phyloP scores from a whole-genome alignment of 176 grass and related monocot genomes.

The Bolboschoenus planiculmis region DNA sequence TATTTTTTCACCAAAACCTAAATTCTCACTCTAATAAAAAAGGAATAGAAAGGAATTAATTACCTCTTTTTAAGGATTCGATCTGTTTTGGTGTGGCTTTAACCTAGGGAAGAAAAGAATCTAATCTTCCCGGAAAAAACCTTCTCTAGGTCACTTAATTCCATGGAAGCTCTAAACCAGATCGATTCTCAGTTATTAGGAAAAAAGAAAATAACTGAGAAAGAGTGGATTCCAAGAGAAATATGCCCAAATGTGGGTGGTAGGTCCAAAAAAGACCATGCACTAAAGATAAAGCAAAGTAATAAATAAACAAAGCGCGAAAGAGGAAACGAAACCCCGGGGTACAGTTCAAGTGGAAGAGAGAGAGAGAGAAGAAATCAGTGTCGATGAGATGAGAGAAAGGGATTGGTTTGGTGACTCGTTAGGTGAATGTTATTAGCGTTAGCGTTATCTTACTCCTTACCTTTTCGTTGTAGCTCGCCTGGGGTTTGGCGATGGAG shows the following conservation, averaged over 20 bases:
- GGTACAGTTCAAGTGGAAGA: not conserved
- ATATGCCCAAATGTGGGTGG: conserved; percentile 22
- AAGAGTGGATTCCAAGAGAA: conserved; percentile 31
- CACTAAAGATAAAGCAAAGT: conserved; percentile 29
- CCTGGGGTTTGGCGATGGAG: not conserved
- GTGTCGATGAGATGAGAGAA: conserved; percentile 3
- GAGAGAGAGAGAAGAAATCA: conserved; percentile 3
- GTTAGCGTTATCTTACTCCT: not conserved
- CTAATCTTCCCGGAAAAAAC: not conserved
- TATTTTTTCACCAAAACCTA: not conserved
- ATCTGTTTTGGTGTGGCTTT: conserved; percentile 25
- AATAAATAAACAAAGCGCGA: conserved; percentile 14
- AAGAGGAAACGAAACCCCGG: not conserved
- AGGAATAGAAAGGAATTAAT: not conserved
- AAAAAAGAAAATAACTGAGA: too few relatives aligned
- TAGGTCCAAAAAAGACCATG: conserved; percentile 20
- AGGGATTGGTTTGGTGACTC: conserved; percentile 22
- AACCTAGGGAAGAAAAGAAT: conserved; percentile 27
- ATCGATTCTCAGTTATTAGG: conserved; percentile 2
- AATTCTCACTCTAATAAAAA: not conserved
- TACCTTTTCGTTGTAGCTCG: not conserved
- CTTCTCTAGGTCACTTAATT: conserved; percentile 12
- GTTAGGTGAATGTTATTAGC: not conserved
- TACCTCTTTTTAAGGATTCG: conserved; percentile 26
- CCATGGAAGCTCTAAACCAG: conserved; percentile 8